Percentiles rank a stretch among this genome's conserved stretches.
phyloP scores from a whole-genome alignment of 2,329 filamentous ascomycete genomes.

The Byssochlamys sp. region DNA sequence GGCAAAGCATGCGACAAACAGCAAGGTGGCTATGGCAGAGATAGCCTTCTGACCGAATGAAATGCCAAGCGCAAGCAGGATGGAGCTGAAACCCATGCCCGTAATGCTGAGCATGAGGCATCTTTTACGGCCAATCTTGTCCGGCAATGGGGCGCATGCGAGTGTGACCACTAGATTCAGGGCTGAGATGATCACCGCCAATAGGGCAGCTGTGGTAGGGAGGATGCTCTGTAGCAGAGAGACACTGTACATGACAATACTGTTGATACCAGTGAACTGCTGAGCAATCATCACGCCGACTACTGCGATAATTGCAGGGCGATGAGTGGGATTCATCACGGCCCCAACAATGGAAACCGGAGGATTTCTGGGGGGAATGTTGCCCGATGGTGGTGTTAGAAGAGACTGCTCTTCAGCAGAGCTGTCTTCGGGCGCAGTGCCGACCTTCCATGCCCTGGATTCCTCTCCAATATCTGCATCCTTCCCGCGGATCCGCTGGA shows the following conservation, averaged over 20 bases:
- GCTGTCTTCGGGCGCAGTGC: constrained; percentile 14
- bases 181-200: constrained; percentile 78
- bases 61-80: constrained; percentile 73
- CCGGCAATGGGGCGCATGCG: constrained; percentile 71
- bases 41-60: constrained; percentile 61
- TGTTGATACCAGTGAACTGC: constrained; percentile 90
- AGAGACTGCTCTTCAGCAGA: constrained; percentile 62
- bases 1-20: constrained; percentile 83
- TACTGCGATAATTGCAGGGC: constrained; percentile 69
- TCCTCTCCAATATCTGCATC: constrained; percentile 64
- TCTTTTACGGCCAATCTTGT: constrained; percentile 76
- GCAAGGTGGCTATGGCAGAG: constrained; percentile 69
- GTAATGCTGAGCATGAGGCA: constrained; percentile 73
- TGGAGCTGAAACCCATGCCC: constrained; percentile 71
- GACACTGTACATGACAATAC: constrained; percentile 96
- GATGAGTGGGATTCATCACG: constrained; percentile 56
- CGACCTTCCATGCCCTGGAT: constrained; percentile 49
- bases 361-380: constrained; percentile 56
- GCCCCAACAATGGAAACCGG: constrained; percentile 59
- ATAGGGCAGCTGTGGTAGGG: constrained; percentile 66
- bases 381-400: constrained; percentile 48
- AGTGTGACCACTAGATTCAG: constrained; percentile 79
- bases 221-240: constrained; percentile 74
- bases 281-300: constrained; percentile 87
- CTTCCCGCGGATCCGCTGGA: constrained; percentile 68